A percentile compares a stretch with the other conserved stretches of the same genome.
Conservation (phyloP, 352 stramenopile genomes). For the Peronospora destructor region DNA sequence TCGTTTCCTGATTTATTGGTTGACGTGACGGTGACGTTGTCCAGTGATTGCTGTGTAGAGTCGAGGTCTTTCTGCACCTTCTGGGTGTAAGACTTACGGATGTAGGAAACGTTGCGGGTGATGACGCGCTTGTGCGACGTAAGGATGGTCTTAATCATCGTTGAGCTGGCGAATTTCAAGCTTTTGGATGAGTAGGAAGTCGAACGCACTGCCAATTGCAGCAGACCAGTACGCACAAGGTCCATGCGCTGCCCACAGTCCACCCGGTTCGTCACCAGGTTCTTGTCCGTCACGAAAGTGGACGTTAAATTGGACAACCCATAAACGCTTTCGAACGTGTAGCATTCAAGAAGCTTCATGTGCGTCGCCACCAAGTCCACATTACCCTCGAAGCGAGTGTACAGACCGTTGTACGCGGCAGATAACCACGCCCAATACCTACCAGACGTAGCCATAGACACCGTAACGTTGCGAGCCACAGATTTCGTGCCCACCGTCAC, state of each 20-base stretch:
- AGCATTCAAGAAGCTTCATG: slow-evolving; percentile 55
- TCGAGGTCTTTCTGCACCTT: slow-evolving; percentile 28
- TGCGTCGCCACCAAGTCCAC: slow-evolving; percentile 52
- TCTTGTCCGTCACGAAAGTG: slow-evolving; percentile 46
- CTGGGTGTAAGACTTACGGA: slow-evolving; percentile 34
- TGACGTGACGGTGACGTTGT: slow-evolving; percentile 26
- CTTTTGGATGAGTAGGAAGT: slow-evolving; percentile 37
- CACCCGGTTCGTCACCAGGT: slow-evolving; percentile 42
- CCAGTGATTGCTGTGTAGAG: slow-evolving; percentile 19
- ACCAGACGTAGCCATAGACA: slow-evolving; percentile 43
- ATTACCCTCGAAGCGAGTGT: slow-evolving; percentile 52
- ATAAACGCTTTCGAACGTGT: slow-evolving; percentile 52
- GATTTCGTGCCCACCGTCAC: slow-evolving; percentile 36
- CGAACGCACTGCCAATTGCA: slow-evolving; percentile 38
- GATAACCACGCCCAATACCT: slow-evolving; percentile 59
- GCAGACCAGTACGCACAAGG: slow-evolving; percentile 35
- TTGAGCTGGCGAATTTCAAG: slow-evolving; percentile 40
- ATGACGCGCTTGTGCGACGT: slow-evolving; percentile 35
- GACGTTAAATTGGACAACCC: slow-evolving; percentile 38
- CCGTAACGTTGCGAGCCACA: slow-evolving; percentile 35
- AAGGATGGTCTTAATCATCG: slow-evolving; percentile 36
- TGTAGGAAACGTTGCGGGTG: slow-evolving; percentile 27
- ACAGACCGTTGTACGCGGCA: slow-evolving; percentile 48
- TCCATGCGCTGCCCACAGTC: slow-evolving; percentile 48
- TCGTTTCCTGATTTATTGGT: slow-evolving; percentile 16